Base-by-base conservation (phyloP, 352 stramenopile species). In the Globisporangium cederbergense region DNA sequence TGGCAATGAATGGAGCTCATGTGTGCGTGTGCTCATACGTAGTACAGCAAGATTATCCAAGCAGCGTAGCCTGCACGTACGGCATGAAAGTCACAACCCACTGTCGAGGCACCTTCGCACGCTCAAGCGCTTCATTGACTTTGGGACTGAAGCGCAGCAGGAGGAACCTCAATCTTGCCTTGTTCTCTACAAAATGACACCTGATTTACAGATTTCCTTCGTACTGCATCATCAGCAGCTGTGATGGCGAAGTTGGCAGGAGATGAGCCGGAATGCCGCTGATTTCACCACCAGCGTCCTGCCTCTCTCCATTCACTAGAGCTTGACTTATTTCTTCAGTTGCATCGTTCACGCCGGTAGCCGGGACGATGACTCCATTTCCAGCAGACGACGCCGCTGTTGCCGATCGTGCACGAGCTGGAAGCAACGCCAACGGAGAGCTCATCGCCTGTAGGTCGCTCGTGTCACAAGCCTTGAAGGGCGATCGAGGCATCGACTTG, bases 181-280 rank as follows among this genome's bases (percentile, higher is more conserved):
- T 42, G 36, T 42, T 42, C 3, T 42, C 36, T 4, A 42, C 36
- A 9, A 42, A 14, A 11, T 11, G 36, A 16, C 36, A 11, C 36
- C 13, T 42, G 9, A 20, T 50, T 18, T 66, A 66, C 20, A 66
- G 51, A 30, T 30, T 62, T 11, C 38, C 62, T 67, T 67, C 62
- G 22, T 67, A 67, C 36, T 67, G 62, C 62, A 67, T 49, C 62
- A 67, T 62, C 0, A 67, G 42, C 18, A 51, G 22, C 16, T 43
- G 47, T 2, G 54, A 58, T 6, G 62, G 53, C 36, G 62, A 67
- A 13, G 47, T 46, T 13, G 45, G 42, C 22, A 56, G 4, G 1
- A 11, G 11, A 25, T 25, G 18, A 9, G 5, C 43, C 5, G 13
- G 14, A 46, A 46, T 18, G 5, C 13, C 47, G 18, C 10, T 32